A percentile compares a stretch with the other conserved stretches of the same genome.
Evolutionary conservation across 768 basidiomycete species (phyloP).

Genomic region (Hericium coralloides): DNA sequence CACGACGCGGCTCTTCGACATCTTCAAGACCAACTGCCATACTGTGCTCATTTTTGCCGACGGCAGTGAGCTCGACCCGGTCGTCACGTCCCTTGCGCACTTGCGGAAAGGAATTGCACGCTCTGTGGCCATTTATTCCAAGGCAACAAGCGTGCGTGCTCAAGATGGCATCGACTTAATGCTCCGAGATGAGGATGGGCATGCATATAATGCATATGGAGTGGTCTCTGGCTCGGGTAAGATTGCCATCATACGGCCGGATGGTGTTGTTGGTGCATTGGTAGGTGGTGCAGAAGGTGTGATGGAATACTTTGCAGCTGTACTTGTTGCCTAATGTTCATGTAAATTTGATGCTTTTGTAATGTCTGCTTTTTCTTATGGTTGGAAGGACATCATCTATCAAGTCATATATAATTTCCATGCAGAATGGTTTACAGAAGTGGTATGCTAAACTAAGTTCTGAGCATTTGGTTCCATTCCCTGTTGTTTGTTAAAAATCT

Average conservation of each 20-base stretch:
- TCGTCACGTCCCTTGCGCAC: background rate
- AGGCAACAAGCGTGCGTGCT: background rate
- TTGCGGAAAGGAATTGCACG: background rate
- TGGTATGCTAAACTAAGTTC: too few species aligned
- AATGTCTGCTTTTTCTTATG: too few species aligned
- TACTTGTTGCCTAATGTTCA: background rate
- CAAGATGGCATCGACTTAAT: background rate
- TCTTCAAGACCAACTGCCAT: slow-evolving; percentile 8
- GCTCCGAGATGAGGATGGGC: slow-evolving; percentile 7
- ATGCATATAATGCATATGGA: slow-evolving; percentile 5
- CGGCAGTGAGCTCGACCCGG: background rate
- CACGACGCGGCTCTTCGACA: slow-evolving; percentile 5
- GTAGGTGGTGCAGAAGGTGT: slow-evolving; percentile 1
- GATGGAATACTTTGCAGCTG: slow-evolving; percentile 1
- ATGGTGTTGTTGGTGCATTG: slow-evolving; percentile 7
- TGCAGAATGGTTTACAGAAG: too few species aligned
- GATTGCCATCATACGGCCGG: slow-evolving; percentile 3
- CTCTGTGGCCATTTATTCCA: background rate
- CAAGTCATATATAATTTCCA: too few species aligned
- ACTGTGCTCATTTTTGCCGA: slow-evolving; percentile 11
- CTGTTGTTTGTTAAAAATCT: too few species aligned
- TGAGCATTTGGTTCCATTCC: too few species aligned
- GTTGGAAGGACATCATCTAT: too few species aligned
- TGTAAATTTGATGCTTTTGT: too few species aligned
- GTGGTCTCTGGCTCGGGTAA: background rate